These are phyloP conservation scores for Sorghum bicolor DNA, from an alignment of 176 grass and related monocot genomes.

Conservation along the genomic window DNA sequence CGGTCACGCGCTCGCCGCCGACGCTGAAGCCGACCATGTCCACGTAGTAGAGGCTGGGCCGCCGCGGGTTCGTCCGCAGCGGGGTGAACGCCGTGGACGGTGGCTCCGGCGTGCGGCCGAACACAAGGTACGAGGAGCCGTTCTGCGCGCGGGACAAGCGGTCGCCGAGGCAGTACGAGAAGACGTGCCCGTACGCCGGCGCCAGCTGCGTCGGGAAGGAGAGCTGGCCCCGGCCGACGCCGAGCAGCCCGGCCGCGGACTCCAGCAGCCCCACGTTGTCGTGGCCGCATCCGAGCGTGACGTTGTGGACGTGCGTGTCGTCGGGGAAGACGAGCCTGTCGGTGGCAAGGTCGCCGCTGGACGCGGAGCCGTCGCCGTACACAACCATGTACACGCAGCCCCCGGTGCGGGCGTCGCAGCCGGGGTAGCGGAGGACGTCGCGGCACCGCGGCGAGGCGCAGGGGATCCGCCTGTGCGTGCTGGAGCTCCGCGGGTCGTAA, in stretches of 20 bases:
- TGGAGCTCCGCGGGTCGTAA: slow-evolving; percentile 56
- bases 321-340: slow-evolving; percentile 56
- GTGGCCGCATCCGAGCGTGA: slow-evolving; percentile 70
- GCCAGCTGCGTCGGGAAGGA: slow-evolving; percentile 64
- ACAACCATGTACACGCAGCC: slow-evolving; percentile 48
- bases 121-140: slow-evolving; percentile 53
- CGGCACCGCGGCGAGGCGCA: slow-evolving; percentile 51
- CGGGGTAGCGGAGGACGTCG: slow-evolving; percentile 25
- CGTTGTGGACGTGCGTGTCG: slow-evolving; percentile 14
- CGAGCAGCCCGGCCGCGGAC: slow-evolving; percentile 55
- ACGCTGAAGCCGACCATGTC: slow-evolving; percentile 62
- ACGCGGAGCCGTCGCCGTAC: slow-evolving; percentile 66
- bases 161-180: slow-evolving; percentile 77
- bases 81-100: slow-evolving; percentile 45
- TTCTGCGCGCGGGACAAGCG: slow-evolving; percentile 19
- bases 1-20: slow-evolving; percentile 32
- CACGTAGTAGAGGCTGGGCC: slow-evolving; percentile 55
- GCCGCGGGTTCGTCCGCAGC: slow-evolving; percentile 46
- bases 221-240: slow-evolving; percentile 53
- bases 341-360: slow-evolving; percentile 46
- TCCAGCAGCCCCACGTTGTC: slow-evolving; percentile 60
- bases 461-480: slow-evolving; percentile 37
- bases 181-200: slow-evolving; percentile 40
- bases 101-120: slow-evolving; percentile 49
- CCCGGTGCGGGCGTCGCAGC: slow-evolving; percentile 35